These are phyloP conservation scores for Suillus brevipes DNA, from an alignment of 768 basidiomycete genomes.

Conservation along the genomic window DNA sequence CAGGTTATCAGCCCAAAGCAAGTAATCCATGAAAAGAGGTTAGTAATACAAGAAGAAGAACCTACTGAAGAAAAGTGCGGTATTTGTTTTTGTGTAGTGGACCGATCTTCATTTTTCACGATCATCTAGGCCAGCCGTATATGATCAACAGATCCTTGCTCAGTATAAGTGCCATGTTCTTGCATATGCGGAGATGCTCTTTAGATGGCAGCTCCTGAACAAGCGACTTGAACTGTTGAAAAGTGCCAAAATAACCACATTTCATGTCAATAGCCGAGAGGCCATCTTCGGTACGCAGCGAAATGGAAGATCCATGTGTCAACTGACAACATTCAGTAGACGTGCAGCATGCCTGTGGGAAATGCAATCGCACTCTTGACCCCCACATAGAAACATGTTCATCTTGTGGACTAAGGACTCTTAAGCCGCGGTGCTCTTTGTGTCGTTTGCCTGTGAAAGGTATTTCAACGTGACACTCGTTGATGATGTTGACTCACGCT, in stretches of 20 bases:
- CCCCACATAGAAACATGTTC: constrained; percentile 41
- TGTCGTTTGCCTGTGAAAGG: constrained; percentile 80
- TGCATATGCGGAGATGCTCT: constrained; percentile 73
- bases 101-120: constrained; percentile 10
- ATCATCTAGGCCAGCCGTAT: constrained; percentile 25
- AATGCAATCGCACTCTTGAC: constrained; percentile 39
- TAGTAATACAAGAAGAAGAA: constrained; percentile 37
- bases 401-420: constrained; percentile 43
- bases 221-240: constrained; percentile 78
- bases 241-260: constrained; percentile 43
- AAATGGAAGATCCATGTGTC: constrained; percentile 9
- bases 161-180: constrained; percentile 57
- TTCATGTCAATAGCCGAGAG: constrained; percentile 28
- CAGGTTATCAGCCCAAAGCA: constrained; percentile 38
- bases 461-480: constrained; percentile 24
- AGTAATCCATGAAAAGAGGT: constrained; percentile 36
- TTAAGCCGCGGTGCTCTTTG: constrained; percentile 60
- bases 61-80: constrained; percentile 19
- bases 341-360: constrained; percentile 47
- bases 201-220: constrained; percentile 68
- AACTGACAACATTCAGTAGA: constrained; percentile 33
- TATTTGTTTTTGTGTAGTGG: neutral
- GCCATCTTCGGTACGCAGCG: constrained; percentile 36
- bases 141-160: constrained; percentile 41
- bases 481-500: neutral